Evolutionary conservation across 2,329 filamentous ascomycete genomes (phyloP), one percentile per base, ranked within the genome.

Genomic region (Diplodia intermedia): DNA sequence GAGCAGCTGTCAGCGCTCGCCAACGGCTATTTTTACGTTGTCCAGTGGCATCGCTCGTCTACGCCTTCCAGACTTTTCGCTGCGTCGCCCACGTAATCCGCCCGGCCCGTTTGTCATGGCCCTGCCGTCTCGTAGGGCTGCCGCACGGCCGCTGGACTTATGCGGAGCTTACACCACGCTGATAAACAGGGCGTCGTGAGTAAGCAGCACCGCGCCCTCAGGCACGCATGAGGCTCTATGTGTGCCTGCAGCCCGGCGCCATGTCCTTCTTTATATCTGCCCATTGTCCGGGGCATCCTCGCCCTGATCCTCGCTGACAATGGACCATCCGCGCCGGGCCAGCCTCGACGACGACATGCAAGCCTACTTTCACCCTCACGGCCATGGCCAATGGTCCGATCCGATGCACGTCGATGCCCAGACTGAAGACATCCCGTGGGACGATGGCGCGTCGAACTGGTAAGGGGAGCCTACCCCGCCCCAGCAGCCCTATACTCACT

Each of bases 51-150:
- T 92, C 53, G 90, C 6, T 90, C 91, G 0, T 89, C 89, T 0
- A 80, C 93, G 61, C 93, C 93, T 76, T 92, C 90, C 74, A 87
- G 90, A 50, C 83, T 93, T 18, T 79, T 93, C 2, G 91, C 93
- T 78, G 90, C 91, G 9, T 49, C 74, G 82, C 90, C 72, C 92
- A 90, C 75, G 91, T 63, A 63, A 63, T 63, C 60, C 50, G 43
- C 47, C 29, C 14, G 29, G 18, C 18, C 40, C 57, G 11, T 62
- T 52, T 63, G 60, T 63, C 60, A 63, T 52, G 43, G 47, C 60
- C 18, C 15, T 31, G 26, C 29, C 23, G 93, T 92, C 76, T 93
- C 36, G 82, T 91, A 18, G 91, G 93, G 76, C 93, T 92, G 79
- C 92, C n/a, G 47, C 38, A 47, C 38, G 40, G 14, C 20, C 56